phyloP scores from a whole-genome alignment of 75 land plant species.

The Isoetes taiwanensis region DNA sequence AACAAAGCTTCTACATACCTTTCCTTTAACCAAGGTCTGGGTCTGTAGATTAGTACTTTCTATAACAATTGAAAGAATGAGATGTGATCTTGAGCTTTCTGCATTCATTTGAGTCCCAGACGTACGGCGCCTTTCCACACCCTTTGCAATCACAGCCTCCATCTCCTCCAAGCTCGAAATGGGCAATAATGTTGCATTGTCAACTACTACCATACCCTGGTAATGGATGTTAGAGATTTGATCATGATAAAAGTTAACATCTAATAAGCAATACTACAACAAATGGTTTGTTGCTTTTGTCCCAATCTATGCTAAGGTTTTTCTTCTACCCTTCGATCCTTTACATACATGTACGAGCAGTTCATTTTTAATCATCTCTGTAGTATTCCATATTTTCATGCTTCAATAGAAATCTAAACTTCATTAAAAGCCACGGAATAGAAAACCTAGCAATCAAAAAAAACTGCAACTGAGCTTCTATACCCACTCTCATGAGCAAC shows the following conservation, averaged over 20 bases:
- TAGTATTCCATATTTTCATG: too few relatives aligned
- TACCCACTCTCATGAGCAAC: neutral
- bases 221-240: neutral
- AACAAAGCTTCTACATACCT: neutral
- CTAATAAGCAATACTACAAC: neutral
- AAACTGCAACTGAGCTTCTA: neutral
- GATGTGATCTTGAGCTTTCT: constrained; percentile 3
- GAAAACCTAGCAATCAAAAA: neutral
- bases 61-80: neutral
- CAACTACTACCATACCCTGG: constrained; percentile 6
- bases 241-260: neutral
- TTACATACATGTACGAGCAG: too few relatives aligned
- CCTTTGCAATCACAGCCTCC: neutral
- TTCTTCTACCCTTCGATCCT: too few relatives aligned
- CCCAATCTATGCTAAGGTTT: too few relatives aligned
- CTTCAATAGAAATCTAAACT: too few relatives aligned
- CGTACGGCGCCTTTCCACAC: neutral
- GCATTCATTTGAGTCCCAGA: constrained; percentile 7
- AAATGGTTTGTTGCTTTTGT: neutral
- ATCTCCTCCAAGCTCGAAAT: neutral
- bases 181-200: neutral
- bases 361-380: too few relatives aligned
- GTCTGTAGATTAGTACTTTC: constrained; percentile 2
- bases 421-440: too few relatives aligned
- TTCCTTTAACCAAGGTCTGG: neutral